Percentiles rank a stretch among this genome's conserved stretches.
These are phyloP conservation scores for Xylaria venustula DNA, from an alignment of 495 filamentous ascomycete genomes.

Conservation along the genomic window DNA sequence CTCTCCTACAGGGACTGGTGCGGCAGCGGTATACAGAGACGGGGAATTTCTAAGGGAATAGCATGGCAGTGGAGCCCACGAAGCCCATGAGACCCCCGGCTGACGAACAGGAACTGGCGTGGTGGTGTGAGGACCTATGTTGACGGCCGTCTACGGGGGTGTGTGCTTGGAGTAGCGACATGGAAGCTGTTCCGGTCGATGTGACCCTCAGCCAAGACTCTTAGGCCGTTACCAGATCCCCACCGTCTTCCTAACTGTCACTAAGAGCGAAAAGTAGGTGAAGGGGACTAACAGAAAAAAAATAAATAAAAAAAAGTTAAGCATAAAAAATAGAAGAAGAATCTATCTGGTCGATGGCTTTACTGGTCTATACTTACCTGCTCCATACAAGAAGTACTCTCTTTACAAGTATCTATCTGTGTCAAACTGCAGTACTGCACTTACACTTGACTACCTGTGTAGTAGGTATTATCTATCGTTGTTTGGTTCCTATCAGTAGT, in stretches of 20 bases:
- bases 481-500: constrained; percentile 1
- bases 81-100: constrained; percentile 26
- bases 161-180: constrained; percentile 21
- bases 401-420: too few relatives aligned
- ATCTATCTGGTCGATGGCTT: too few relatives aligned
- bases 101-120: constrained; percentile 27
- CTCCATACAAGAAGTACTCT: too few relatives aligned
- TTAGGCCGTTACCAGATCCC: constrained; percentile 19
- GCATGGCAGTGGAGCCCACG: constrained; percentile 25
- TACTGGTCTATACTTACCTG: too few relatives aligned
- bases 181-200: constrained; percentile 30
- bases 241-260: constrained; percentile 22
- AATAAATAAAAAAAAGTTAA: background rate
- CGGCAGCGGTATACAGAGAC: constrained; percentile 11
- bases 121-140: constrained; percentile 24
- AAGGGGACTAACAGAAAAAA: background rate
- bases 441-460: too few relatives aligned
- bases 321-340: background rate
- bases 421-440: too few relatives aligned
- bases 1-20: constrained; percentile 11
- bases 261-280: constrained; percentile 14
- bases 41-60: constrained; percentile 18
- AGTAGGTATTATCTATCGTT: too few relatives aligned
- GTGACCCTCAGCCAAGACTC: constrained; percentile 33
- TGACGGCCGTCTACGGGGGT: constrained; percentile 10